phyloP scores from a whole-genome alignment of 805 yeast genomes.

The Yamadazyma endophytica region DNA sequence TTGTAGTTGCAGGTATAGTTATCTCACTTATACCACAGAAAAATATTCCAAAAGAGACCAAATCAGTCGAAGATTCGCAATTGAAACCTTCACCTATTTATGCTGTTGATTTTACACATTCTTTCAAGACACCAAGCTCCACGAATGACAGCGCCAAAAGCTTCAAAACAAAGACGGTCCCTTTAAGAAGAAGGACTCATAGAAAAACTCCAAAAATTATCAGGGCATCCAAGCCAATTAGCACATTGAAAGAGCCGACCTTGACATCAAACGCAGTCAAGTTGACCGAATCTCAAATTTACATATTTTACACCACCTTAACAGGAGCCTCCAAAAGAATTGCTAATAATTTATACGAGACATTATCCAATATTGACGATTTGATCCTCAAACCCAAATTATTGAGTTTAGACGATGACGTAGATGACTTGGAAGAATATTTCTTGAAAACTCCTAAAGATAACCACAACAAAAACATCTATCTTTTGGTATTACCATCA shows the following conservation, averaged over 20 bases:
- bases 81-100: conserved; percentile 28
- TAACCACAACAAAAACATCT: conserved; percentile 42
- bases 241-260: conserved; percentile 19
- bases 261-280: conserved; percentile 37
- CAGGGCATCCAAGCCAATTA: conserved; percentile 30
- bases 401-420: conserved; percentile 70
- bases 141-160: conserved; percentile 15
- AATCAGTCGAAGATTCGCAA: conserved; percentile 1
- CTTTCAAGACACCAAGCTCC: conserved; percentile 21
- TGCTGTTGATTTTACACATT: conserved; percentile 41
- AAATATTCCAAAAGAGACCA: conserved; percentile 1
- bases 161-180: conserved; percentile 5
- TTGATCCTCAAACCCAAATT: conserved; percentile 44
- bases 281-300: conserved; percentile 51
- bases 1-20: conserved; percentile 16
- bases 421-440: conserved; percentile 79
- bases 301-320: conserved; percentile 76
- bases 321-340: conserved; percentile 78
- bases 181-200: conserved; percentile 16
- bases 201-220: conserved; percentile 35
- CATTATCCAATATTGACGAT: conserved; percentile 23
- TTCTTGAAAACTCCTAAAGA: conserved; percentile 60
- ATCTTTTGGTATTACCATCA: conserved; percentile 77
- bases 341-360: conserved; percentile 49
- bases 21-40: background rate